Evolutionary conservation across 805 yeast species (phyloP).

Genomic region (Myxozyma lipomycoides): DNA sequence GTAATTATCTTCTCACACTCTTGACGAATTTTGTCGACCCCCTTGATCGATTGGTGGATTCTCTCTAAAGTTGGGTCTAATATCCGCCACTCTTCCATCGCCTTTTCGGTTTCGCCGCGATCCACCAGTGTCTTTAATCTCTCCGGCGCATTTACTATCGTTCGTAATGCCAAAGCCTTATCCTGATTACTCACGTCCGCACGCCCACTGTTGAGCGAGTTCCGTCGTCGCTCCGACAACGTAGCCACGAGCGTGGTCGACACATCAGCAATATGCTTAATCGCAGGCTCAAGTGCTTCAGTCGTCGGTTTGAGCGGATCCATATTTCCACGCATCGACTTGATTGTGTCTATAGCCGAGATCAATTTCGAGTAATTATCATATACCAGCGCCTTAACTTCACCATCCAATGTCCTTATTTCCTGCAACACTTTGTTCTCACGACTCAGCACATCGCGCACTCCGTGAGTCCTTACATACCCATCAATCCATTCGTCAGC

Average conservation of each 20-base stretch:
- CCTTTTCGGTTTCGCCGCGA: constrained; percentile 11
- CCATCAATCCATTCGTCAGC: constrained; percentile 20
- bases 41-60: constrained; percentile 2
- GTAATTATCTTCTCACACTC: constrained; percentile 9
- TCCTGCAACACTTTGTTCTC: constrained; percentile 28
- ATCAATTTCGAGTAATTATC: constrained; percentile 31
- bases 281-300: constrained; percentile 24
- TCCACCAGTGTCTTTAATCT: constrained; percentile 7
- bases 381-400: constrained; percentile 32
- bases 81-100: constrained; percentile 14
- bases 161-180: background rate
- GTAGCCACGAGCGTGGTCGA: constrained; percentile 24
- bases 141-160: constrained; percentile 16
- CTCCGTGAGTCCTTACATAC: constrained; percentile 13
- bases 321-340: constrained; percentile 25
- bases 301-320: constrained; percentile 28
- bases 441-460: constrained; percentile 14
- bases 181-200: background rate
- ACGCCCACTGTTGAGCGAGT: background rate
- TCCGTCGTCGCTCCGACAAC: constrained; percentile 11
- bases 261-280: constrained; percentile 26
- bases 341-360: constrained; percentile 29
- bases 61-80: constrained; percentile 9
- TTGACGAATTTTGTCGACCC: constrained; percentile 13
- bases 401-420: constrained; percentile 30